A percentile compares a stretch with the other conserved stretches of the same genome.
These are phyloP conservation scores for Pyrus betulifolia DNA, from an alignment of 306 rosid species.

Conservation along the genomic window DNA sequence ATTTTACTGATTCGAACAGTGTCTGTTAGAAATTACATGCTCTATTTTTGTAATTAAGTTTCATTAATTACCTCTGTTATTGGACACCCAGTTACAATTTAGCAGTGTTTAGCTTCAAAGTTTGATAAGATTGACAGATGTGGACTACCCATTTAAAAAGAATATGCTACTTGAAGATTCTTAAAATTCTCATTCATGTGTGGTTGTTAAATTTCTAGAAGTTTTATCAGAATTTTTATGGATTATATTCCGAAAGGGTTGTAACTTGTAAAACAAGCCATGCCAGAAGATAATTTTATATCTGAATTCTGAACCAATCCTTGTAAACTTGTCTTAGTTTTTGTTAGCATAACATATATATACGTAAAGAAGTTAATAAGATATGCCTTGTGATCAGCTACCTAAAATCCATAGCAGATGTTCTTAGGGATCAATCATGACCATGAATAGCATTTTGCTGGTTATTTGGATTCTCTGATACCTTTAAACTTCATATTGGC, in stretches of 20 bases:
- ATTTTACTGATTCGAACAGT: not conserved
- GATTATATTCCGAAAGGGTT: not conserved
- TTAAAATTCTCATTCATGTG: not conserved
- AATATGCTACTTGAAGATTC: not conserved
- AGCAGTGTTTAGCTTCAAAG: not conserved
- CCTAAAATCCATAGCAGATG: not conserved
- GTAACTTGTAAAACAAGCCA: not conserved
- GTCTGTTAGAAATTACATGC: not conserved
- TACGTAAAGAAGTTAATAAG: not conserved
- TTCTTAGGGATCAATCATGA: not conserved
- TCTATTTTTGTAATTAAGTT: not conserved
- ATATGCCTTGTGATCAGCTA: not conserved
- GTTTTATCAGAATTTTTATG: not conserved
- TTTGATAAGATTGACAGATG: not conserved
- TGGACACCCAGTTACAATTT: not conserved
- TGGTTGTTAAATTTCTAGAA: not conserved
- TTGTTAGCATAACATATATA: not conserved
- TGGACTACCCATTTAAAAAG: not conserved
- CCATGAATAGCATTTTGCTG: not conserved
- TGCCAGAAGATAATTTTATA: not conserved
- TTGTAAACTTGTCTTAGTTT: not conserved
- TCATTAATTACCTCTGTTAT: too few species aligned
- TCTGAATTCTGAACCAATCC: not conserved
- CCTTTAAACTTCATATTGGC: not conserved
- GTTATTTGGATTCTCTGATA: not conserved